Base-by-base conservation (phyloP, 2,329 filamentous ascomycete genomes). In the Epichloe brachyelytri region DNA sequence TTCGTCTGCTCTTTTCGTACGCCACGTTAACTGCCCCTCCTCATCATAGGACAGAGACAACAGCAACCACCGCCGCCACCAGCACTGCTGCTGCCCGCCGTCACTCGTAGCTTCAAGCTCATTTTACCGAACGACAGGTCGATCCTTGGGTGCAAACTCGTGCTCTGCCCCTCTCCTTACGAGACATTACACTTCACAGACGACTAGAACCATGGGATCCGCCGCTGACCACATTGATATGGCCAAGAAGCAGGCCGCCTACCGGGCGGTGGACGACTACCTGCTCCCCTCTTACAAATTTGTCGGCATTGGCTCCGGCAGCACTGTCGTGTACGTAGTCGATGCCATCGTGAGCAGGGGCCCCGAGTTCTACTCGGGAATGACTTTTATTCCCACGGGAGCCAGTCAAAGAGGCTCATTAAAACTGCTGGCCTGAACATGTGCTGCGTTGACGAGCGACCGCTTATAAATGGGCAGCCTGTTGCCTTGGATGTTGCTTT, bases 361-460 rank as follows among this genome's bases (percentile, higher is more conserved):
- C 4, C 63, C 69, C 8, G 65, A 68, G 2, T 72, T 78, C 51
- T 79, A 78, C 46, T 67, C 71, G 36, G 64, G 71, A 57, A 95
- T 95, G 74, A 82, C 80, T 62, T 98, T 96, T 68, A 78, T 95
- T 33, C 91, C 93, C 6, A 98, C 93, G 0, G 93, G 22, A 91
- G 84, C 71, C 89, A 95, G 65, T 93, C 86, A 43, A 88, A 88
- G 58, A 85, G 89, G 60, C 80, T 96, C 49, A 94, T 98, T 62
- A 78, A 88, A 55, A 72, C 77, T 46, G 87, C 88, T 19, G 87
- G 88, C 2, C 73, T 97, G 51, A 80, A 78, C 22, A 81, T 93
- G 12, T 80, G 89, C 50, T 81, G 82, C 58, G 86, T 95, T 60
- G 85, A 91, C 62, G 80, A 85, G 54, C 72, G 94, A 15, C 84